These are phyloP conservation scores for Clonostachys sp. DNA, from an alignment of 2,329 filamentous ascomycete species.

Conservation along the genomic window DNA sequence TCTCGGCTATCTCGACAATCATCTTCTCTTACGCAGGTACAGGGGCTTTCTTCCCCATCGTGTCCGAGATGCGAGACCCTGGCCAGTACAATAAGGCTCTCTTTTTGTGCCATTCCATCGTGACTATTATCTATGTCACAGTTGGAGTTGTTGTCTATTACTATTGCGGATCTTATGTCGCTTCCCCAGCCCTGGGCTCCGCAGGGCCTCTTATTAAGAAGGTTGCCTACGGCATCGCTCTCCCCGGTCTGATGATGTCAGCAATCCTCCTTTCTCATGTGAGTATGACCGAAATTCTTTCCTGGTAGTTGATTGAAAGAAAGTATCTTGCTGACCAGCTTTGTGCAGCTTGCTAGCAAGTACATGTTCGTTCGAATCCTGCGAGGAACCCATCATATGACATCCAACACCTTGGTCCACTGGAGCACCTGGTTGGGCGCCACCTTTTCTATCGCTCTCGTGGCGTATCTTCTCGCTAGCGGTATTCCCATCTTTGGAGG, in stretches of 20 bases:
- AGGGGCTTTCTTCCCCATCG: constrained; percentile 46
- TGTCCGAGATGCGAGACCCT: constrained; percentile 46
- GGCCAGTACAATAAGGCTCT: constrained; percentile 49
- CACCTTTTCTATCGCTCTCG: constrained; percentile 11
- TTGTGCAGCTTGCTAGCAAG: constrained; percentile 15
- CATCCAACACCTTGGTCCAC: constrained; percentile 17
- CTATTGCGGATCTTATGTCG: constrained; percentile 59
- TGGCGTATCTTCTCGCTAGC: constrained; percentile 19
- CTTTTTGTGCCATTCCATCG: constrained; percentile 54
- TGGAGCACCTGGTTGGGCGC: constrained; percentile 23
- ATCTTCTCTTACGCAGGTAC: constrained; percentile 63
- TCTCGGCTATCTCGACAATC: constrained; percentile 63
- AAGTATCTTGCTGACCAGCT: not conserved
- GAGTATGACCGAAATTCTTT: too few species aligned
- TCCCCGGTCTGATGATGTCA: constrained; percentile 56
- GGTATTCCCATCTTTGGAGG: constrained; percentile 18
- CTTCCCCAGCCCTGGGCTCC: constrained; percentile 64
- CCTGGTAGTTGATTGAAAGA: too few species aligned
- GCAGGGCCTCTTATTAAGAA: constrained; percentile 56
- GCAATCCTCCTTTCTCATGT: too few species aligned
- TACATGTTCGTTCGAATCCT: constrained; percentile 18
- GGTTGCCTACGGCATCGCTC: constrained; percentile 64
- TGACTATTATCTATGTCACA: constrained; percentile 62
- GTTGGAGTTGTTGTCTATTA: constrained; percentile 65
- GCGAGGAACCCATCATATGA: constrained; percentile 20